Evolutionary conservation across 768 basidiomycete genomes (phyloP).

Genomic region (Kwoniella dendrophila): DNA sequence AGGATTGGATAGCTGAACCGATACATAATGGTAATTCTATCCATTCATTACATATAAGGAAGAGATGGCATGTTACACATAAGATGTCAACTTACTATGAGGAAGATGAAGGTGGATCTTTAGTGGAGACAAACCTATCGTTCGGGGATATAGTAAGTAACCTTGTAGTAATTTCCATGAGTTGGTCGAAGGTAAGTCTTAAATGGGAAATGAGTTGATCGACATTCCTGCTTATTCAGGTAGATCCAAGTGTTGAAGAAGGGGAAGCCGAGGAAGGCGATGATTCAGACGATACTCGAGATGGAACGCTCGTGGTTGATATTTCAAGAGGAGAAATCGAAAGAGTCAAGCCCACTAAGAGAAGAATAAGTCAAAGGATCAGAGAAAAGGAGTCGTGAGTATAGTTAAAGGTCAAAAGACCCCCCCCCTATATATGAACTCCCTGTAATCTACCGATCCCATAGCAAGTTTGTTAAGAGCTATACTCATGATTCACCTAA

Average conservation of each 20-base stretch:
- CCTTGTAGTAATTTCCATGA: too few relatives aligned
- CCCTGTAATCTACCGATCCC: too few relatives aligned
- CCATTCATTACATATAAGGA: constrained; percentile 12
- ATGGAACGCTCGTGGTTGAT: constrained; percentile 1
- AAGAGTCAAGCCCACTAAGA: constrained; percentile 14
- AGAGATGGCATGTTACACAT: constrained; percentile 13
- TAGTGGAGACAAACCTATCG: constrained; percentile 7
- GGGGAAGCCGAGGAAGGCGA: background rate
- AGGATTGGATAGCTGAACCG: constrained; percentile 19
- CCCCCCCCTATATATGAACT: too few relatives aligned
- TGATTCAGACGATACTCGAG: background rate
- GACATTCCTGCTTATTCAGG: background rate
- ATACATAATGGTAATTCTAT: background rate
- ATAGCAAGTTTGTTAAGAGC: too few relatives aligned
- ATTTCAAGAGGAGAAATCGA: constrained; percentile 15
- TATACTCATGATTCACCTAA: too few relatives aligned
- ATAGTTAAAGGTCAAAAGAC: background rate
- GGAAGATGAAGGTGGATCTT: constrained; percentile 5
- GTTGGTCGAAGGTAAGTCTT: too few relatives aligned
- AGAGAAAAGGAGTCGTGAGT: background rate
- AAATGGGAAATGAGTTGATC: too few relatives aligned
- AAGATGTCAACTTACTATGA: constrained; percentile 9
- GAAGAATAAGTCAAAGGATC: constrained; percentile 4
- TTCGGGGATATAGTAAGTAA: constrained; percentile 17
- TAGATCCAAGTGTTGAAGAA: background rate